Evolutionary conservation across 2,329 filamentous ascomycete genomes (phyloP), one percentile per base, ranked within the genome.

Genomic region (Nakataea oryzae): DNA sequence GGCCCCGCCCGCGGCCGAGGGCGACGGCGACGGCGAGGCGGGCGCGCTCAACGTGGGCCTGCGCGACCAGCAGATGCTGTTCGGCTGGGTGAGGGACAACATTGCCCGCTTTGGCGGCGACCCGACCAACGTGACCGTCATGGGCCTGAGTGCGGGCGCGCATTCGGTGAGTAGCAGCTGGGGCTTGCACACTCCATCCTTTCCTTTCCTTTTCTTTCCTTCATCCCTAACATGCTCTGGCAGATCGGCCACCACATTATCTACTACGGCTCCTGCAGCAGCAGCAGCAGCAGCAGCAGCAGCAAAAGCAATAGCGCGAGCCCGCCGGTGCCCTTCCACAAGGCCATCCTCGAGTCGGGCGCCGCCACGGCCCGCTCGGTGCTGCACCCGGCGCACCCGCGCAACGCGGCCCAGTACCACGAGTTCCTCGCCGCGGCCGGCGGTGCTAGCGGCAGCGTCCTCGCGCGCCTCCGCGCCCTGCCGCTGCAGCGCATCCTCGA

Each of bases 231-330:
- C 61, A 62, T 56, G 55, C 64, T 28, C 26, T 41, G 21, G 7
- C 64, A 87, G 82, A 81, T 89, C 65, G 87, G 87, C 3, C 87
- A 91, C 68, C 86, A 89, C 66, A 73, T 90, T 21, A 82, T 89
- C 64, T 74, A 75, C 58, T 78, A 79, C 64, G 65, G 74, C 4
- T 70, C 74, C 2, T 67, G 68, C 2, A 12, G n/a, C 41, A 50
- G n/a, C 3, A 8, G n/a, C n/a, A n/a, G n/a, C n/a, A n/a, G n/a
- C n/a, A n/a, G n/a, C n/a, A n/a, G n/a, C n/a, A n/a, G n/a, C n/a
- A n/a, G n/a, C n/a, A n/a, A n/a, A n/a, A n/a, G n/a, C n/a, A n/a
- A n/a, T n/a, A 28, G 12, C 24, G 29, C 64, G 1, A 63, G 60
- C 34, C 6, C 76, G 24, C 79, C 78, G 0, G 77, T 75, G 27